phyloP scores from a whole-genome alignment of 2,329 filamentous ascomycete species.

The Emmonsia crescens region DNA sequence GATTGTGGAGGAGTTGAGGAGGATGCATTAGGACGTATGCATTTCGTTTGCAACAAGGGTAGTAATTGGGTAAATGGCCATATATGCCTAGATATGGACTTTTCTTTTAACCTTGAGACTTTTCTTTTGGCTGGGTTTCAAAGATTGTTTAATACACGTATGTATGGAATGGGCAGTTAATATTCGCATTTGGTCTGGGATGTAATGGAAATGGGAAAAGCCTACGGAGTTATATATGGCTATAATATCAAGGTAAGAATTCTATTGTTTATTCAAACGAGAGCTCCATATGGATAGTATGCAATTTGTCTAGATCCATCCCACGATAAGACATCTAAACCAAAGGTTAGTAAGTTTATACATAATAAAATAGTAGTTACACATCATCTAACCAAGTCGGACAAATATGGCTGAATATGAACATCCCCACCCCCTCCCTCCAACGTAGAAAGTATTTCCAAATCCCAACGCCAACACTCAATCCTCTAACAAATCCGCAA shows the following conservation, averaged over 20 bases:
- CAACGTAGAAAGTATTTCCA: neutral
- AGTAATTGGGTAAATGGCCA: neutral
- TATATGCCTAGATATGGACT: neutral
- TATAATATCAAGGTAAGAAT: neutral
- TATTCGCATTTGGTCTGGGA: neutral
- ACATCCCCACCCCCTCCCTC: neutral
- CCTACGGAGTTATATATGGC: neutral
- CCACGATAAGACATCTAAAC: neutral
- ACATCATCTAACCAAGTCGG: too few relatives aligned
- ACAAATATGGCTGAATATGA: too few relatives aligned
- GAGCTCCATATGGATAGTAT: too few relatives aligned
- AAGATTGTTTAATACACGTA: neutral
- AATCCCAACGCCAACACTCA: constrained; percentile 18
- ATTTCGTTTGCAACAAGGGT: neutral
- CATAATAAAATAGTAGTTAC: too few relatives aligned
- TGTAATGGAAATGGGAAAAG: neutral
- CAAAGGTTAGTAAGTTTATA: neutral
- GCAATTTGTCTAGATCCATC: neutral
- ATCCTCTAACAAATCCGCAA: constrained; percentile 58
- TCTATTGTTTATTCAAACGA: neutral
- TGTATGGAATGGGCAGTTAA: neutral
- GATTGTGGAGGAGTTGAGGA: constrained; percentile 47
- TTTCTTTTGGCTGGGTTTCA: neutral
- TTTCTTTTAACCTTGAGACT: neutral
- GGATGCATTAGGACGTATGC: constrained; percentile 33